Evolutionary conservation across 768 basidiomycete genomes (phyloP).

Genomic region (Trichaptum fuscoviolaceum): DNA sequence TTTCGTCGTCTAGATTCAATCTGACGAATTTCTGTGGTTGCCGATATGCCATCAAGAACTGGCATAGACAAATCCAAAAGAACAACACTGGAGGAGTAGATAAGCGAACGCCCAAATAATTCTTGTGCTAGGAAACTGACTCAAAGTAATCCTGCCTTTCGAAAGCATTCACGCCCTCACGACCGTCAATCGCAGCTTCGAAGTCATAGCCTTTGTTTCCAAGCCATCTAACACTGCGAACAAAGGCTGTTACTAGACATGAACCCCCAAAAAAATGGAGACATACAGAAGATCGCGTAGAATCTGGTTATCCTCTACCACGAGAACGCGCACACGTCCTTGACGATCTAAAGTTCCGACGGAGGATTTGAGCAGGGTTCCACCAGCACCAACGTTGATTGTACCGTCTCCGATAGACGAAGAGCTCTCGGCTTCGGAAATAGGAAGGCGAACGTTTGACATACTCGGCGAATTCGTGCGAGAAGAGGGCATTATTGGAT

Average conservation of each 20-base stretch:
- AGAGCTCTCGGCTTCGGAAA: conserved; percentile 4
- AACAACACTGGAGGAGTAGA: conserved; percentile 52
- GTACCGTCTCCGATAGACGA: conserved; percentile 30
- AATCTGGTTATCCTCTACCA: conserved; percentile 89
- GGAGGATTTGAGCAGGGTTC: conserved; percentile 66
- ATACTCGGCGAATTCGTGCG: neutral
- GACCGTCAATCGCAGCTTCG: conserved; percentile 78
- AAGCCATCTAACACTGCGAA: conserved; percentile 3
- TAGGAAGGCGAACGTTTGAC: conserved; percentile 15
- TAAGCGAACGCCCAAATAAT: conserved; percentile 10
- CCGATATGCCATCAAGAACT: conserved; percentile 83
- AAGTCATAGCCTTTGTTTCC: conserved; percentile 59
- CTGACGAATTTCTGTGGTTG: conserved; percentile 75
- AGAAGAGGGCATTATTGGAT: conserved; percentile 37
- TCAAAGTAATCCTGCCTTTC: conserved; percentile 75
- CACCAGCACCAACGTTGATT: conserved; percentile 52
- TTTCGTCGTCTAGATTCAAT: conserved; percentile 48
- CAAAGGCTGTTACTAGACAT: conserved; percentile 5
- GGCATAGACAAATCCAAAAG: conserved; percentile 93
- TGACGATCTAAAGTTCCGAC: conserved; percentile 43
- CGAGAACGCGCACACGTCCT: conserved; percentile 58
- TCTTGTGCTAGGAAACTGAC: conserved; percentile 40
- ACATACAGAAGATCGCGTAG: conserved; percentile 77
- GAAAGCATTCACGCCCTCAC: conserved; percentile 76
- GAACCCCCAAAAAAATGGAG: conserved; percentile 9